Evolutionary conservation across 495 filamentous ascomycete genomes (phyloP).

Genomic region (Lophiostoma macrostomum): DNA sequence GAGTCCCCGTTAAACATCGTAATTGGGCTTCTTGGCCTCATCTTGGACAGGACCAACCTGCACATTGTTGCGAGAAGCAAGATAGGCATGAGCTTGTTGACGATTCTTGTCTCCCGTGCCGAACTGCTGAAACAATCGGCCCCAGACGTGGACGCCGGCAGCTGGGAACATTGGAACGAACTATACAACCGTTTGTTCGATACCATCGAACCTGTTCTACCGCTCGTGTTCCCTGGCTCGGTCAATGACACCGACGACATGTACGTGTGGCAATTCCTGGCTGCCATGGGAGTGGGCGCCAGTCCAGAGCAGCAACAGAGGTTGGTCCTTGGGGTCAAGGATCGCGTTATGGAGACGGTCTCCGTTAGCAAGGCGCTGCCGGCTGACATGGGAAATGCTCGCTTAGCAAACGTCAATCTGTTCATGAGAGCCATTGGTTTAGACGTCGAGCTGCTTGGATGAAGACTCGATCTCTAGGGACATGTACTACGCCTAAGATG

Average conservation of each 20-base stretch:
- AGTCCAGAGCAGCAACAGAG: constrained; percentile 90
- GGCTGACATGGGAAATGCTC: constrained; percentile 72
- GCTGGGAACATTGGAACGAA: constrained; percentile 72
- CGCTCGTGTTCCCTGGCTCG: constrained; percentile 78
- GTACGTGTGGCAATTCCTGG: constrained; percentile 97
- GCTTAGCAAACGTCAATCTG: constrained; percentile 87
- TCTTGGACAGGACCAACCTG: constrained; percentile 77
- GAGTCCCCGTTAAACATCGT: constrained; percentile 89
- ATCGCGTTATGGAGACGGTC: constrained; percentile 96
- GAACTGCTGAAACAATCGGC: constrained; percentile 77
- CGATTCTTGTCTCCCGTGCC: constrained; percentile 90
- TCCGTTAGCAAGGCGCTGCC: constrained; percentile 82
- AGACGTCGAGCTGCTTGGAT: constrained; percentile 91
- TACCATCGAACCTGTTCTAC: constrained; percentile 74
- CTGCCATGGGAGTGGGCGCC: constrained; percentile 87
- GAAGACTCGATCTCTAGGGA: no score
- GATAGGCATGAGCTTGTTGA: constrained; percentile 83
- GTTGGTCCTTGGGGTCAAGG: constrained; percentile 93
- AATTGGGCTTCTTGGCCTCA: constrained; percentile 78
- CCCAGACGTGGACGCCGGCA: constrained; percentile 33
- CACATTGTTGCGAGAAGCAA: constrained; percentile 74
- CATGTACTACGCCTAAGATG: no score
- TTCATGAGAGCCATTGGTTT: constrained; percentile 98
- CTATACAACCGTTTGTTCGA: constrained; percentile 87
- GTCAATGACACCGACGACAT: constrained; percentile 62